Conservation (phyloP, 1,284 basidiomycete genomes). For the Ustilago xerochloae region DNA sequence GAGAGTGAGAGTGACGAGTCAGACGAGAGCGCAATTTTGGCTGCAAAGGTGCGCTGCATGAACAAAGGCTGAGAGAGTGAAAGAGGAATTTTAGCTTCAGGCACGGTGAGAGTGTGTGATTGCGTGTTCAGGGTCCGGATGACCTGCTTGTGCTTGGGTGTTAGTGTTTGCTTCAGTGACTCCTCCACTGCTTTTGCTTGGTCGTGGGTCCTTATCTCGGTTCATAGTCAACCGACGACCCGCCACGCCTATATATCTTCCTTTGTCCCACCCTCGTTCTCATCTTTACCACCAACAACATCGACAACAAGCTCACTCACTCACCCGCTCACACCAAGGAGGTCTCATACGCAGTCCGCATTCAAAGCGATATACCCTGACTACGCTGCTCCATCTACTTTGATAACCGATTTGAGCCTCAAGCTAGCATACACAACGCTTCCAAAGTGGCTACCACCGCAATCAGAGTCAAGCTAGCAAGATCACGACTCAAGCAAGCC, state of each 20-base stretch:
- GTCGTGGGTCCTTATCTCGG: constrained; percentile 28
- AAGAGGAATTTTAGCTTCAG: constrained; percentile 9
- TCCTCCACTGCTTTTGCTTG: constrained; percentile 23
- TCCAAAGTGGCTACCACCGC: neutral
- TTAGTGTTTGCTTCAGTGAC: constrained; percentile 23
- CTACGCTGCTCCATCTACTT: neutral
- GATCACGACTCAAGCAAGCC: constrained; percentile 7
- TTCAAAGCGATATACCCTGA: neutral
- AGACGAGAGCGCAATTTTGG: constrained; percentile 7
- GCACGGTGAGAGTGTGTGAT: constrained; percentile 3
- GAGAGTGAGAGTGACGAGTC: constrained; percentile 10
- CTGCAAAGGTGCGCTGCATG: neutral
- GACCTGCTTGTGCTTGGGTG: constrained; percentile 1
- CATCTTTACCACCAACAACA: constrained; percentile 1
- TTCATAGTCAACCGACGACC: constrained; percentile 21
- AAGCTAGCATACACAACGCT: neutral
- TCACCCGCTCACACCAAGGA: neutral
- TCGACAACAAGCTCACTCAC: neutral
- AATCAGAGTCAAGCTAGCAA: neutral
- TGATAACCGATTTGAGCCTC: neutral
- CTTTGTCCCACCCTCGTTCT: neutral
- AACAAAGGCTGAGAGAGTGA: neutral
- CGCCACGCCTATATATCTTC: neutral
- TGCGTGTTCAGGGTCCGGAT: constrained; percentile 29
- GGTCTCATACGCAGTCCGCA: neutral